phyloP scores from a whole-genome alignment of 805 yeast genomes.

The Danielia reshetovae region DNA sequence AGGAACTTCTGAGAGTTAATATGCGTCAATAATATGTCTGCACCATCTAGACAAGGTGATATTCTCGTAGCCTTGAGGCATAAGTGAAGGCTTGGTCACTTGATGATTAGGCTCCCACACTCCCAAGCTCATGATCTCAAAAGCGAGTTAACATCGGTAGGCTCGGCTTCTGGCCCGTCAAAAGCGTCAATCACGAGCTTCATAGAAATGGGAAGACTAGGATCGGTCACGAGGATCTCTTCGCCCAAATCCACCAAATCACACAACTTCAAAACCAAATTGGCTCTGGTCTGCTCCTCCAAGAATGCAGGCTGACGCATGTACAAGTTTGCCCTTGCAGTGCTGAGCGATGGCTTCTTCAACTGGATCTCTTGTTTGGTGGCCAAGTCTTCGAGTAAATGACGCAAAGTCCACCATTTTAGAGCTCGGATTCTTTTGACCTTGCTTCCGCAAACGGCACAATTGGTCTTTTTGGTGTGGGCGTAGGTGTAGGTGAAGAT shows the following conservation, averaged over 20 bases:
- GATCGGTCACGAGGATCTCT: slow-evolving; percentile 53
- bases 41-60: neutral
- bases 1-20: neutral
- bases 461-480: slow-evolving; percentile 55
- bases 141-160: slow-evolving; percentile 14
- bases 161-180: slow-evolving; percentile 23
- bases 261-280: slow-evolving; percentile 31
- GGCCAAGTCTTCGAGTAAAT: slow-evolving; percentile 40
- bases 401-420: slow-evolving; percentile 23
- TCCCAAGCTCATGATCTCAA: slow-evolving; percentile 1
- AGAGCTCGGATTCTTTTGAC: slow-evolving; percentile 23
- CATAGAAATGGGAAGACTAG: slow-evolving; percentile 44
- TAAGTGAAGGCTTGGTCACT: neutral
- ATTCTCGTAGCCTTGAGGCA: neutral
- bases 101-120: neutral
- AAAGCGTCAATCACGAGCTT: slow-evolving; percentile 16
- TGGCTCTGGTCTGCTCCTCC: slow-evolving; percentile 43
- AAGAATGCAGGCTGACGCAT: slow-evolving; percentile 45
- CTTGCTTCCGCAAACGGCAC: slow-evolving; percentile 70
- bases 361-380: slow-evolving; percentile 28
- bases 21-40: neutral
- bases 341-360: slow-evolving; percentile 44
- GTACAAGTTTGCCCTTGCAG: slow-evolving; percentile 38
- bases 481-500: slow-evolving; percentile 70
- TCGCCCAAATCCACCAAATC: slow-evolving; percentile 41